These are phyloP conservation scores for Hapsidospora chrysogenum DNA, from an alignment of 495 filamentous ascomycete genomes.

Conservation along the genomic window DNA sequence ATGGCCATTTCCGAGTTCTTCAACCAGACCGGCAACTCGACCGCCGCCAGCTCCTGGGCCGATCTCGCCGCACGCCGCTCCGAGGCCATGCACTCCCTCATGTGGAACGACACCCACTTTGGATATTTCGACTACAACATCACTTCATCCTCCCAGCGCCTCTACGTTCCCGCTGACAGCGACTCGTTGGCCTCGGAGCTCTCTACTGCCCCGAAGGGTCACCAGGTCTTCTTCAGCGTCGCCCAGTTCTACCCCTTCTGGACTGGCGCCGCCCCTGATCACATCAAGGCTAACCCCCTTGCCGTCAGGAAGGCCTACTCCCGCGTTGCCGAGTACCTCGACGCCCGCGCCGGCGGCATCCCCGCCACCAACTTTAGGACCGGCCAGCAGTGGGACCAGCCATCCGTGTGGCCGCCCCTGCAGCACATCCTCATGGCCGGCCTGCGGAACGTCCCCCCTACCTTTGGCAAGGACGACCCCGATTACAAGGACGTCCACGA, in stretches of 20 bases:
- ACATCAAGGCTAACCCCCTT: conserved; percentile 25
- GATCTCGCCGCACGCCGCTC: conserved; percentile 17
- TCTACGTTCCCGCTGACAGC: conserved; percentile 19
- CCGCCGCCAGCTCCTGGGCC: conserved; percentile 14
- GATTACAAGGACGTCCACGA: conserved; percentile 20
- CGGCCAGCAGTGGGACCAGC: conserved; percentile 35
- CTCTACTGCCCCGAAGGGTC: conserved; percentile 16
- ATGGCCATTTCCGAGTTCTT: conserved; percentile 22
- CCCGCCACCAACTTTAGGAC: conserved; percentile 26
- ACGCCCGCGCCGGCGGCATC: conserved; percentile 21
- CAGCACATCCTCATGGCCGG: conserved; percentile 30
- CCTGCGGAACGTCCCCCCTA: conserved; percentile 26
- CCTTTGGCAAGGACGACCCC: conserved; percentile 25
- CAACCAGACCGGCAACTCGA: conserved; percentile 11
- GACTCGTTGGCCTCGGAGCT: conserved; percentile 15
- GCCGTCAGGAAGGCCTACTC: conserved; percentile 22
- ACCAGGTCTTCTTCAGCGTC: conserved; percentile 22
- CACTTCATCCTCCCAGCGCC: conserved; percentile 20
- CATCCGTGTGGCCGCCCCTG: conserved; percentile 33
- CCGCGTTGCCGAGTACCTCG: conserved; percentile 18
- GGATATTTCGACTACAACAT: conserved; percentile 37
- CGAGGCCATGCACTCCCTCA: conserved; percentile 24
- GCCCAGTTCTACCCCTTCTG: conserved; percentile 34
- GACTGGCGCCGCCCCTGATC: conserved; percentile 27
- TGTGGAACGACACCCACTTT: conserved; percentile 29